Percentiles rank a stretch among this genome's conserved stretches.
Conservation (phyloP, 371 early-diverging fungal genomes). For the Encephalitozoon cuniculi region DNA sequence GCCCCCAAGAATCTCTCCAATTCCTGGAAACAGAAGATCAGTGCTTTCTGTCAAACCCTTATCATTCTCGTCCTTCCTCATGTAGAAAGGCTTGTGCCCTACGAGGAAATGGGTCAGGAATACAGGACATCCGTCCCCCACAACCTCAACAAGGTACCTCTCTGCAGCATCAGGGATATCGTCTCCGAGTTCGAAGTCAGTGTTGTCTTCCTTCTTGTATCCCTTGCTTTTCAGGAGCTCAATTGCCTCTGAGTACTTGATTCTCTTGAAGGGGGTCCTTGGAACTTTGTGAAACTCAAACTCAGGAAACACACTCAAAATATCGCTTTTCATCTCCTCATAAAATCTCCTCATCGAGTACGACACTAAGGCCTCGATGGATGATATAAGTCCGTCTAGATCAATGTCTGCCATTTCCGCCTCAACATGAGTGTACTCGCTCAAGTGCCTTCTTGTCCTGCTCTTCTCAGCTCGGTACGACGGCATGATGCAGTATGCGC, state of each 20-base stretch:
- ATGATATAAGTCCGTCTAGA: constrained; percentile 78
- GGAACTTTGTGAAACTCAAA: constrained; percentile 69
- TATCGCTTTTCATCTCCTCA: constrained; percentile 67
- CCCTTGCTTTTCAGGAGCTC: constrained; percentile 72
- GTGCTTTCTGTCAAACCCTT: constrained; percentile 81
- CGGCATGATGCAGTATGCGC: constrained; percentile 89
- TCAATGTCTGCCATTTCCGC: constrained; percentile 86
- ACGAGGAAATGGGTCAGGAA: constrained; percentile 90
- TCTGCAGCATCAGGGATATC: constrained; percentile 99
- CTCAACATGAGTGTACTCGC: constrained; percentile 96
- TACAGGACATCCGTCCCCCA: constrained; percentile 76
- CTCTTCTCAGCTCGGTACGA: constrained; percentile 99
- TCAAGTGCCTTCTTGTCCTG: constrained; percentile 92
- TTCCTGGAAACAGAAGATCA: constrained; percentile 94
- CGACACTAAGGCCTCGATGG: constrained; percentile 77
- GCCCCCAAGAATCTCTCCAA: constrained; percentile 98
- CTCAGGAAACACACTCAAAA: constrained; percentile 78
- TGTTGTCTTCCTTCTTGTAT: constrained; percentile 76
- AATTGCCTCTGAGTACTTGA: constrained; percentile 92
- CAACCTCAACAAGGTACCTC: constrained; percentile 86
- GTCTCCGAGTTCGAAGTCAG: constrained; percentile 81
- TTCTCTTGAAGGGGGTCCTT: constrained; percentile 74
- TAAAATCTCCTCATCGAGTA: constrained; percentile 72
- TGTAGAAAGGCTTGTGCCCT: constrained; percentile 98
- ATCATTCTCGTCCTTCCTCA: constrained; percentile 77